These are phyloP conservation scores for Scytalidium sp. DNA, from an alignment of 2,329 filamentous ascomycete genomes.

Conservation along the genomic window DNA sequence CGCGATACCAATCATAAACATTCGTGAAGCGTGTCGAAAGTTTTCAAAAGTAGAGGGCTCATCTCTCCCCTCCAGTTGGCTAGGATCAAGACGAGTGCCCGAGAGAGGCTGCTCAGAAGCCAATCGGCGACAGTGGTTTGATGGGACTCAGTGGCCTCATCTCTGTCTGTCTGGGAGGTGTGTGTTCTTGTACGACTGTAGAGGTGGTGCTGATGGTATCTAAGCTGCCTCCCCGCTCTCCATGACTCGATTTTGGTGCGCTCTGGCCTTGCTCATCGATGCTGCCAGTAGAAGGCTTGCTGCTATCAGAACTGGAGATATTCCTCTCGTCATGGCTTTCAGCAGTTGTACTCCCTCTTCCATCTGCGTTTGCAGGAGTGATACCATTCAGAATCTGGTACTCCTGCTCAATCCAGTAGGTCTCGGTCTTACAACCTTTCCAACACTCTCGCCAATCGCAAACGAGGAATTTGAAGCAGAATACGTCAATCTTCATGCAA, in stretches of 20 bases:
- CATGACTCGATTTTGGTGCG: slow-evolving; percentile 32
- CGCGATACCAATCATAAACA: background rate
- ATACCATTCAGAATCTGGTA: slow-evolving; percentile 58
- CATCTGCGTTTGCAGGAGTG: slow-evolving; percentile 38
- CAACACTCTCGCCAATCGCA: slow-evolving; percentile 96
- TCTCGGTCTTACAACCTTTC: slow-evolving; percentile 92
- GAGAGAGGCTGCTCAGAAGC: slow-evolving; percentile 39
- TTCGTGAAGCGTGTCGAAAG: background rate
- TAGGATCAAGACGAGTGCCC: no score
- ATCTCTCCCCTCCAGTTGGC: background rate
- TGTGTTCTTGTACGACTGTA: slow-evolving; percentile 18
- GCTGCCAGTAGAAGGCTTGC: slow-evolving; percentile 43
- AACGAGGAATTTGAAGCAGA: slow-evolving; percentile 93
- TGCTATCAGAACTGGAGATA: slow-evolving; percentile 64
- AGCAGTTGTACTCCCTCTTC: slow-evolving; percentile 25
- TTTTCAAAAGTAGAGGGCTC: background rate
- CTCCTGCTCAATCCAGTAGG: slow-evolving; percentile 70
- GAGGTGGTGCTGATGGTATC: slow-evolving; percentile 25
- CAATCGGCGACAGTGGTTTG: slow-evolving; percentile 61
- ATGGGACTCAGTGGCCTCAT: slow-evolving; percentile 58
- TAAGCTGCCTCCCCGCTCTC: slow-evolving; percentile 40
- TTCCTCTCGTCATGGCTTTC: slow-evolving; percentile 44
- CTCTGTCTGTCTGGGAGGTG: slow-evolving; percentile 17
- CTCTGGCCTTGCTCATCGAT: slow-evolving; percentile 15
- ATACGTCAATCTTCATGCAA: slow-evolving; percentile 92